These are phyloP conservation scores for Neonectria sp. DNA, from an alignment of 2,329 filamentous ascomycete species.

Conservation along the genomic window DNA sequence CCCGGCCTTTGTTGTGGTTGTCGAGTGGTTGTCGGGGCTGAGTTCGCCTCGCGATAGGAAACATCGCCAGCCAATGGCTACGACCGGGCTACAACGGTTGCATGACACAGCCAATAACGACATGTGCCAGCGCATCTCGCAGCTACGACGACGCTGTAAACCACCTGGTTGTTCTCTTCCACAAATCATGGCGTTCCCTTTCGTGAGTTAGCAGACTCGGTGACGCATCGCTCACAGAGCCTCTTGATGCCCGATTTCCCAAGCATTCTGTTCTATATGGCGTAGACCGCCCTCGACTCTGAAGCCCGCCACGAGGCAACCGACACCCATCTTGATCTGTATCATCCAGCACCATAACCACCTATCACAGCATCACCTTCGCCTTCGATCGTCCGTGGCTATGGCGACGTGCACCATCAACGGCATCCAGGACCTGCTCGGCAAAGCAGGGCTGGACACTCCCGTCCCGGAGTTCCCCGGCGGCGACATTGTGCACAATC, in stretches of 20 bases:
- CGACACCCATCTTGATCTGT: not conserved
- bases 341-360: conserved; percentile 4
- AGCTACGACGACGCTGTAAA: conserved; percentile 13
- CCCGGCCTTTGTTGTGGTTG: conserved; percentile 12
- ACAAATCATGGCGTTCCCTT: conserved; percentile 15
- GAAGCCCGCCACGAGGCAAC: conserved; percentile 9
- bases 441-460: conserved; percentile 39
- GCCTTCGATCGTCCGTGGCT: conserved; percentile 23
- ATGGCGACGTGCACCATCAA: conserved; percentile 45
- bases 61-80: conserved; percentile 15
- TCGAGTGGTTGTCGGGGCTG: conserved; percentile 13
- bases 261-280: conserved; percentile 21
- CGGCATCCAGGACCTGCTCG: conserved; percentile 39
- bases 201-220: conserved; percentile 3
- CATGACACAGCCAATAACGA: conserved; percentile 11
- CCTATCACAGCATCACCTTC: conserved; percentile 1
- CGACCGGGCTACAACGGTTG: conserved; percentile 15
- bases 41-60: conserved; percentile 13
- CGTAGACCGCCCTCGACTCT: conserved; percentile 9
- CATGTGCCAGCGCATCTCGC: conserved; percentile 31
- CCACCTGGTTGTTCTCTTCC: conserved; percentile 5
- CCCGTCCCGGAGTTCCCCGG: conserved; percentile 42
- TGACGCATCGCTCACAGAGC: conserved; percentile 15
- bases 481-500: conserved; percentile 43
- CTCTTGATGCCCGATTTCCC: conserved; percentile 30